A percentile compares a stretch with the other conserved stretches of the same genome.
phyloP scores from a whole-genome alignment of 1,284 basidiomycete species.

The Porogramme epimiltina region DNA sequence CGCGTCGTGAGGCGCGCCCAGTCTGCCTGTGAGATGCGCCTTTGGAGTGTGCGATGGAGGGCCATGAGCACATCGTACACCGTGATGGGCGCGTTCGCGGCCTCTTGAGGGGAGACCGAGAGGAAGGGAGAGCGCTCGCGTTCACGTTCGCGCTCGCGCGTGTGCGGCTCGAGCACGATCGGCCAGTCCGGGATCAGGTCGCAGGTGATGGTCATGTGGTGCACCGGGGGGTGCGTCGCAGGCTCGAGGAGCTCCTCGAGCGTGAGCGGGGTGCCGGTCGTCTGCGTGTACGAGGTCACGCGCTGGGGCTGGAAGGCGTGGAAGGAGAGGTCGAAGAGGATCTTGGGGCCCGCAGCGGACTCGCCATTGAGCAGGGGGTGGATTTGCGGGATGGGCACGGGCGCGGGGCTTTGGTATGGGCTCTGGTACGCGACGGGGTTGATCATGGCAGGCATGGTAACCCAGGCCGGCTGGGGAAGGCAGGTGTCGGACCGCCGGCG shows the following conservation, averaged over 20 bases:
- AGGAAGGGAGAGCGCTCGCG: constrained; percentile 30
- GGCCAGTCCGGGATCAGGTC: constrained; percentile 64
- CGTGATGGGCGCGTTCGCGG: constrained; percentile 44
- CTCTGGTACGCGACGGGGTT: constrained; percentile 22
- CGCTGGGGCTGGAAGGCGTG: constrained; percentile 47
- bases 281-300: constrained; percentile 39
- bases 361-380: constrained; percentile 64
- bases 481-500: constrained; percentile 33
- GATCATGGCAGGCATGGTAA: constrained; percentile 26
- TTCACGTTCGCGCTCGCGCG: constrained; percentile 27
- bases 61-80: constrained; percentile 59
- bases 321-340: constrained; percentile 58
- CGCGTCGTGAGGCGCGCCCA: constrained; percentile 47
- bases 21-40: constrained; percentile 55
- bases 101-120: constrained; percentile 17
- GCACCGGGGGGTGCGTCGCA: constrained; percentile 59
- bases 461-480: constrained; percentile 29
- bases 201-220: constrained; percentile 57
- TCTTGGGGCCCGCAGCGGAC: constrained; percentile 34
- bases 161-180: constrained; percentile 47
- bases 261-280: constrained; percentile 35
- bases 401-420: background rate
- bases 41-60: constrained; percentile 53
- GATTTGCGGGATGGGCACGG: constrained; percentile 34
- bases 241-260: constrained; percentile 46